Conservation (phyloP, 106 monocot species). For the Alisma plantagoaquatica region DNA sequence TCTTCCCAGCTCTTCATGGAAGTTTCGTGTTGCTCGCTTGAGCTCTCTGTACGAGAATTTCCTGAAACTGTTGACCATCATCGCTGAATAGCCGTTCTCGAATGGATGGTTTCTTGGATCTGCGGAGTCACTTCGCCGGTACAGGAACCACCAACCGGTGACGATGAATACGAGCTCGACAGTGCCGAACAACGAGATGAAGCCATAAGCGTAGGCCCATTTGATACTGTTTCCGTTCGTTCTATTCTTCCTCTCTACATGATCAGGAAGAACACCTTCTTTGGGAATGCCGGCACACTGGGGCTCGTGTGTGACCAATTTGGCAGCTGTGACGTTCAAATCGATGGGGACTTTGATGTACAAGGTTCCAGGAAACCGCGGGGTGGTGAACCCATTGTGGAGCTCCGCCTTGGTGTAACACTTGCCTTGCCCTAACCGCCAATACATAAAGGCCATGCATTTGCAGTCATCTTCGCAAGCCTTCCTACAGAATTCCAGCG, state of each 20-base stretch:
- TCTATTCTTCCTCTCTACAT: too few relatives aligned
- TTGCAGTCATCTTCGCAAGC: conserved; percentile 20
- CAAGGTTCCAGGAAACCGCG: background rate
- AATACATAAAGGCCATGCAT: conserved; percentile 34
- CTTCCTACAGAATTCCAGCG: conserved; percentile 26
- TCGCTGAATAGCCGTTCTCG: conserved; percentile 40
- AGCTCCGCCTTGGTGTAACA: conserved; percentile 31
- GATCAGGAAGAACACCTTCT: background rate
- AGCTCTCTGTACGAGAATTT: conserved; percentile 46
- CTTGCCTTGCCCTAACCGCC: conserved; percentile 1
- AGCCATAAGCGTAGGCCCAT: conserved; percentile 29
- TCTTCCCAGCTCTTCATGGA: conserved; percentile 39
- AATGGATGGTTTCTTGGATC: background rate
- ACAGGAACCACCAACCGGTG: conserved; percentile 48
- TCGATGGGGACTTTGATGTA: background rate
- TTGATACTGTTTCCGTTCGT: too few relatives aligned
- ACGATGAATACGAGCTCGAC: conserved; percentile 34
- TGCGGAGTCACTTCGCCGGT: too few relatives aligned
- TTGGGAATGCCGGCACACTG: background rate
- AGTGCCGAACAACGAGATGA: conserved; percentile 19
- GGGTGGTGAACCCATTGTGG: conserved; percentile 23
- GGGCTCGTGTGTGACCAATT: background rate
- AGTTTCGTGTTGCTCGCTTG: conserved; percentile 28
- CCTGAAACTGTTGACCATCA: conserved; percentile 41
- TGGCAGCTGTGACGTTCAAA: too few relatives aligned